Evolutionary conservation across 306 rosid species (phyloP).

Genomic region (Medicago lupulina): DNA sequence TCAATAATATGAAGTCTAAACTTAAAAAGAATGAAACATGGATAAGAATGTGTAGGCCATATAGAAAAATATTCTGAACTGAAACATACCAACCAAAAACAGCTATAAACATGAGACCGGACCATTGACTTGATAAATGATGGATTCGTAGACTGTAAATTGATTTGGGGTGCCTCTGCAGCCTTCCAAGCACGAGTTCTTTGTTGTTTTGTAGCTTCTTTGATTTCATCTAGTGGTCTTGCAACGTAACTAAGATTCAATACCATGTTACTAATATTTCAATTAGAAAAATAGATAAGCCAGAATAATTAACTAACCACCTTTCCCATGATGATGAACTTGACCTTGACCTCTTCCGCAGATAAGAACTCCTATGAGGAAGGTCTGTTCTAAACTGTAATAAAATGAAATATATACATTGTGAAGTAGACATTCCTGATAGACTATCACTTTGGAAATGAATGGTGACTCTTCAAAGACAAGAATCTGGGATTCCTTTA

Average conservation of each 20-base stretch:
- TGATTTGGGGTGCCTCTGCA: constrained; percentile 60
- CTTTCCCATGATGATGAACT: constrained; percentile 64
- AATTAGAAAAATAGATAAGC: constrained; percentile 20
- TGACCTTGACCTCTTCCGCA: constrained; percentile 60
- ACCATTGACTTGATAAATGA: constrained; percentile 74
- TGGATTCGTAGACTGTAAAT: constrained; percentile 55
- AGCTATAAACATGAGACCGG: constrained; percentile 89
- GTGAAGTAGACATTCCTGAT: constrained; percentile 17
- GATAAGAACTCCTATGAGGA: constrained; percentile 23
- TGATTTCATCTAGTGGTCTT: constrained; percentile 72
- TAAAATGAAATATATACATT: background rate
- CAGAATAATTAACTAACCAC: constrained; percentile 45
- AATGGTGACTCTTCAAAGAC: background rate
- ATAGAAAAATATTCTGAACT: constrained; percentile 2
- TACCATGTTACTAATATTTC: constrained; percentile 24
- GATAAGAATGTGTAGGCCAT: constrained; percentile 1
- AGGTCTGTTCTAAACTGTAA: constrained; percentile 51
- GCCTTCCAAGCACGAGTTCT: constrained; percentile 58
- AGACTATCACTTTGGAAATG: constrained; percentile 5
- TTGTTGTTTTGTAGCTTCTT: constrained; percentile 62
- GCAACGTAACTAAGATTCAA: constrained; percentile 61
- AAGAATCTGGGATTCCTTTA: background rate
- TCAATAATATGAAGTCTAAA: background rate
- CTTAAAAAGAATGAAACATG: background rate
- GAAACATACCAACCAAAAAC: constrained; percentile 87